Percentiles rank a stretch among this genome's conserved stretches.
Evolutionary conservation across 179 eudicot genomes (phyloP).

Genomic region (Patellifolia procumbens): DNA sequence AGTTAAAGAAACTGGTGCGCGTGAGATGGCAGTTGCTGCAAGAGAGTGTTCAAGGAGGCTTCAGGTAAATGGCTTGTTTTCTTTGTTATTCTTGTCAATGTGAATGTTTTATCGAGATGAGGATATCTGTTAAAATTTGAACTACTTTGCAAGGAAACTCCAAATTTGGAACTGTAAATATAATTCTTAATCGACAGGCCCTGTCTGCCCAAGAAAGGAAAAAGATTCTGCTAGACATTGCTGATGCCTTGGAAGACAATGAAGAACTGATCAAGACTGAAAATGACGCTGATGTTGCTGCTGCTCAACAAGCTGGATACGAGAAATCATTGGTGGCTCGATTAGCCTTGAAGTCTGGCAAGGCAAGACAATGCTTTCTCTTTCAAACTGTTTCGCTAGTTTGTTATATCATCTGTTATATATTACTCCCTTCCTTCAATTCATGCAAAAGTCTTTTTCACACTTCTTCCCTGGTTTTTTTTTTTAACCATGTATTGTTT

Average conservation of each 20-base stretch:
- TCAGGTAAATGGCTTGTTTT: constrained; percentile 52
- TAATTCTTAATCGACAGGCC: constrained; percentile 42
- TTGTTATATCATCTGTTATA: background rate
- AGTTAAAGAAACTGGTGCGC: constrained; percentile 54
- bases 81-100: background rate
- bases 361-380: constrained; percentile 48
- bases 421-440: background rate
- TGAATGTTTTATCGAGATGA: background rate
- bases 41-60: constrained; percentile 82
- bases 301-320: constrained; percentile 67
- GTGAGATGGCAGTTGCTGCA: constrained; percentile 96
- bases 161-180: background rate
- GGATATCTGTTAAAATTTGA: background rate
- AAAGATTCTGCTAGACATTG: constrained; percentile 64
- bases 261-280: constrained; percentile 49
- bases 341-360: constrained; percentile 66
- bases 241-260: constrained; percentile 75
- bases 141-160: background rate
- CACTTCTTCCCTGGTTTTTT: constrained; percentile 1
- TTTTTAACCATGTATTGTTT: background rate
- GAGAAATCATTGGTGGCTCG: constrained; percentile 71
- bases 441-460: background rate
- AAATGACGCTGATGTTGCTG: constrained; percentile 71
- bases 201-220: constrained; percentile 66
- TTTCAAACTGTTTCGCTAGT: background rate